Percentiles rank a stretch among this genome's conserved stretches.
phyloP scores from a whole-genome alignment of 495 filamentous ascomycete genomes.

The Bacidia rubella region DNA sequence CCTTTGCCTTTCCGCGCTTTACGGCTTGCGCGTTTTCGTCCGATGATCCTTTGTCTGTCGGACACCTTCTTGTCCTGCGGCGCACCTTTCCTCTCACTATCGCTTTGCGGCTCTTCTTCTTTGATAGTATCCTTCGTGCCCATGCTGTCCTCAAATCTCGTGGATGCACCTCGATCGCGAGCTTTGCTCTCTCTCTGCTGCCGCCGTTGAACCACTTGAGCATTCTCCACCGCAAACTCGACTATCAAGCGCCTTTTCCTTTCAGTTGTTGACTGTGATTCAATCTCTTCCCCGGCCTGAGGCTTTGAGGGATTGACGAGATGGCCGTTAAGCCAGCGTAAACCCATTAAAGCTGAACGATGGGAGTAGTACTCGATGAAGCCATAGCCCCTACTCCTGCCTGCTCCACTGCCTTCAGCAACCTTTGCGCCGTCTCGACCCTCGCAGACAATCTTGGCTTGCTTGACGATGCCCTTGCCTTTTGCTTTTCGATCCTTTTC shows the following conservation, averaged over 20 bases:
- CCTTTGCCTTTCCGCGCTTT: constrained; percentile 27
- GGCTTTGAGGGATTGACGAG: constrained; percentile 29
- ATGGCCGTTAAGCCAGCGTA: constrained; percentile 86
- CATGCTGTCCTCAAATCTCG: not conserved
- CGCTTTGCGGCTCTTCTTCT: not conserved
- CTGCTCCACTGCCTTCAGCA: constrained; percentile 53
- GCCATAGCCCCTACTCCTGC: constrained; percentile 82
- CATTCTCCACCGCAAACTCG: constrained; percentile 98
- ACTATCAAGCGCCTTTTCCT: constrained; percentile 73
- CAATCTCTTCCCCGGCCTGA: not conserved
- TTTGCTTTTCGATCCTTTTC: constrained; percentile 65
- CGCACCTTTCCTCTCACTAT: constrained; percentile 12
- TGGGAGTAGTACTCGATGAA: constrained; percentile 97
- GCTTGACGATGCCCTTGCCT: constrained; percentile 84
- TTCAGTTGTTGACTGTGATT: constrained; percentile 29
- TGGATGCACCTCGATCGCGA: not conserved
- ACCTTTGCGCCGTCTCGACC: constrained; percentile 69
- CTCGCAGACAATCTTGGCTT: constrained; percentile 92
- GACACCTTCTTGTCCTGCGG: constrained; percentile 28
- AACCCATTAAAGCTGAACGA: constrained; percentile 86
- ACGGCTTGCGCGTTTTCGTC: constrained; percentile 50
- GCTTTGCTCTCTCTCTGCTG: constrained; percentile 56
- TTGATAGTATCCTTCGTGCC: not conserved
- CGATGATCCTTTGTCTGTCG: constrained; percentile 52
- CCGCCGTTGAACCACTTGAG: constrained; percentile 72